phyloP scores from a whole-genome alignment of 2,329 filamentous ascomycete genomes.

The Colletotrichum incanum region DNA sequence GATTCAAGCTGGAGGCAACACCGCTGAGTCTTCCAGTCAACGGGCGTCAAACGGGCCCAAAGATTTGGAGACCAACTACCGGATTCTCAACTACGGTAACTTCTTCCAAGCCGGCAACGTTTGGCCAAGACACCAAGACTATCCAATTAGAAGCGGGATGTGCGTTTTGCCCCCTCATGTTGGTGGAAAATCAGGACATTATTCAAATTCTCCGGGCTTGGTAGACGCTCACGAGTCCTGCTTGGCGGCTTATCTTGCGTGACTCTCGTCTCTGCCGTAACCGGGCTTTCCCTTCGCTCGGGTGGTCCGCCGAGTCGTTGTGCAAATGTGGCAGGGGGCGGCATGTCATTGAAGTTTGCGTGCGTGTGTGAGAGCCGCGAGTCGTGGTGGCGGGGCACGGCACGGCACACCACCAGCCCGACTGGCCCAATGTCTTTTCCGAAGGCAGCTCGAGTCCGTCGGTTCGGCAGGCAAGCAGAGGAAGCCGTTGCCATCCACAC shows the following conservation, averaged over 20 bases:
- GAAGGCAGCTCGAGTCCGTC: background rate
- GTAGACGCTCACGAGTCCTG: background rate
- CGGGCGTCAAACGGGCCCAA: background rate
- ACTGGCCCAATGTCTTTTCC: background rate
- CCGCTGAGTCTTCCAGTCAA: background rate
- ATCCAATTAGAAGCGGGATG: conserved; percentile 23
- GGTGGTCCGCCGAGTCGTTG: background rate
- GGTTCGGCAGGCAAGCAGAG: background rate
- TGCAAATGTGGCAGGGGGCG: background rate
- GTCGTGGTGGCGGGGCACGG: conserved; percentile 12
- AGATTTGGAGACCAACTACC: too few species aligned
- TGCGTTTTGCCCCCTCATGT: background rate
- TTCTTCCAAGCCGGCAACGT: background rate
- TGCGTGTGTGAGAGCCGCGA: conserved; percentile 4
- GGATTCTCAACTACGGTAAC: too few species aligned
- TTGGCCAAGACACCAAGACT: conserved; percentile 28
- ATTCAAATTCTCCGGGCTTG: background rate
- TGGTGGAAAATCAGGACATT: conserved; percentile 4
- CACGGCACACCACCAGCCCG: background rate
- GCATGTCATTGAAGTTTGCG: background rate
- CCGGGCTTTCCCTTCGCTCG: background rate
- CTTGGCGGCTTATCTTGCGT: conserved; percentile 23
- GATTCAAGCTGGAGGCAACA: background rate
- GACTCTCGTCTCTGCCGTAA: background rate
- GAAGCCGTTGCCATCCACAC: background rate